These are phyloP conservation scores for Scleroderma bovista DNA, from an alignment of 768 basidiomycete genomes.

Conservation along the genomic window DNA sequence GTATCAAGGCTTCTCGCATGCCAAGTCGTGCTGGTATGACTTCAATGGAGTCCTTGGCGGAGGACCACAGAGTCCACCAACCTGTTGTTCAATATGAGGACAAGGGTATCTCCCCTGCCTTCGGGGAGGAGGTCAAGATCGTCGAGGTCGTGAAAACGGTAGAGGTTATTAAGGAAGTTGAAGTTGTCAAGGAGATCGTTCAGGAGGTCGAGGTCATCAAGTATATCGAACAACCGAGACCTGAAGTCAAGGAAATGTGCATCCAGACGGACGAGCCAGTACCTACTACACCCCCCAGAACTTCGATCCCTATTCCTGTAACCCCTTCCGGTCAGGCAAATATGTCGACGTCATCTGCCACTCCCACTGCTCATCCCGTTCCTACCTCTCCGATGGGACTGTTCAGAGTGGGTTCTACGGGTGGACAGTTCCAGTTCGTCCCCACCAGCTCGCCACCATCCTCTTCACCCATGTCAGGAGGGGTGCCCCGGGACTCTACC, in stretches of 20 bases:
- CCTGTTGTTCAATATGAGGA: conserved; percentile 48
- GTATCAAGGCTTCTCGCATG: conserved; percentile 63
- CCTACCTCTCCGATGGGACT: conserved; percentile 37
- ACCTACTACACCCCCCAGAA: conserved; percentile 28
- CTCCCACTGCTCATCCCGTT: conserved; percentile 29
- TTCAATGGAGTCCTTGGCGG: conserved; percentile 18
- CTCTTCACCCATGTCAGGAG: conserved; percentile 30
- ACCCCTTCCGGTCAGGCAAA: conserved; percentile 21
- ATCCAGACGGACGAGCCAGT: conserved; percentile 67
- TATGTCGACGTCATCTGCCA: conserved; percentile 25
- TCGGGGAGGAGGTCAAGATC: conserved; percentile 28
- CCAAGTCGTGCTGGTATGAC: conserved; percentile 26
- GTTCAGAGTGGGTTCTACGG: conserved; percentile 49
- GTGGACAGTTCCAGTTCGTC: conserved; percentile 57
- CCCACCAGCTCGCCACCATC: conserved; percentile 40
- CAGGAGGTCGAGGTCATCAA: conserved; percentile 16
- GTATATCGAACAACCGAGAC: conserved; percentile 41
- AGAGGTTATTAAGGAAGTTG: conserved; percentile 26
- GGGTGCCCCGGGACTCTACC: conserved; percentile 46
- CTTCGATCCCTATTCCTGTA: conserved; percentile 20
- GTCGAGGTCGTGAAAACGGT: conserved; percentile 24
- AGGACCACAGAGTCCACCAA: conserved; percentile 6
- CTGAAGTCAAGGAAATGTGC: conserved; percentile 67
- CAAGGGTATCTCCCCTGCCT: conserved; percentile 30
- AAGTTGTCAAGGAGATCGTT: conserved; percentile 21